These are phyloP conservation scores for Cryphonectria radicalis DNA, from an alignment of 2,329 filamentous ascomycete species.

Conservation along the genomic window DNA sequence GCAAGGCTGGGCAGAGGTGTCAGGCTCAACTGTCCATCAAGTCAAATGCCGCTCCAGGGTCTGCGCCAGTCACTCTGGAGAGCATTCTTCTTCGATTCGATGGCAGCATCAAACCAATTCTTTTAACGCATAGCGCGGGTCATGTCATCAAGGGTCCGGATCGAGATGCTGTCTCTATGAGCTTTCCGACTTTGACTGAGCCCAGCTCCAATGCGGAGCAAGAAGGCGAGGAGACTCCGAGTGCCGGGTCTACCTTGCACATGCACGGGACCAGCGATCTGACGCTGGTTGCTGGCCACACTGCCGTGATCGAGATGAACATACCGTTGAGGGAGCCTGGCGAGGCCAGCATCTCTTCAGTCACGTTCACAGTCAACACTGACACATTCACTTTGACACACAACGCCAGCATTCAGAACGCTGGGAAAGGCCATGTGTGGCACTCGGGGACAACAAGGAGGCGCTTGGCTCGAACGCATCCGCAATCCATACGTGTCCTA, in stretches of 20 bases:
- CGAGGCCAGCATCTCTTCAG: slow-evolving; percentile 68
- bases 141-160: neutral
- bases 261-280: slow-evolving; percentile 64
- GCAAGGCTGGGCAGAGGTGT: slow-evolving; percentile 59
- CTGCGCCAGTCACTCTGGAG: slow-evolving; percentile 56
- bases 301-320: slow-evolving; percentile 71
- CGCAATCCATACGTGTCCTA: slow-evolving; percentile 69
- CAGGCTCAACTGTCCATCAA: slow-evolving; percentile 61
- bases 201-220: slow-evolving; percentile 35
- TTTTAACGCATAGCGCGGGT: slow-evolving; percentile 49
- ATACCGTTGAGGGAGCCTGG: slow-evolving; percentile 81
- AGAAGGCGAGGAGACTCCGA: slow-evolving; percentile 34
- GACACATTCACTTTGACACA: slow-evolving; percentile 71
- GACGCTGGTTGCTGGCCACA: slow-evolving; percentile 68
- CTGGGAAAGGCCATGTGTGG: slow-evolving; percentile 53
- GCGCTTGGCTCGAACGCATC: slow-evolving; percentile 52
- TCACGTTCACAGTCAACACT: slow-evolving; percentile 65
- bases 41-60: slow-evolving; percentile 58
- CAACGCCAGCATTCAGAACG: slow-evolving; percentile 56
- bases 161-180: slow-evolving; percentile 36
- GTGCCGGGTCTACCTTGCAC: slow-evolving; percentile 37
- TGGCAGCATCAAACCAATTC: slow-evolving; percentile 60
- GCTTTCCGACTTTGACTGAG: slow-evolving; percentile 35
- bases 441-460: slow-evolving; percentile 50
- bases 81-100: slow-evolving; percentile 59